Evolutionary conservation across 345 rosid genomes (phyloP).

Genomic region (Lepidium africanum): DNA sequence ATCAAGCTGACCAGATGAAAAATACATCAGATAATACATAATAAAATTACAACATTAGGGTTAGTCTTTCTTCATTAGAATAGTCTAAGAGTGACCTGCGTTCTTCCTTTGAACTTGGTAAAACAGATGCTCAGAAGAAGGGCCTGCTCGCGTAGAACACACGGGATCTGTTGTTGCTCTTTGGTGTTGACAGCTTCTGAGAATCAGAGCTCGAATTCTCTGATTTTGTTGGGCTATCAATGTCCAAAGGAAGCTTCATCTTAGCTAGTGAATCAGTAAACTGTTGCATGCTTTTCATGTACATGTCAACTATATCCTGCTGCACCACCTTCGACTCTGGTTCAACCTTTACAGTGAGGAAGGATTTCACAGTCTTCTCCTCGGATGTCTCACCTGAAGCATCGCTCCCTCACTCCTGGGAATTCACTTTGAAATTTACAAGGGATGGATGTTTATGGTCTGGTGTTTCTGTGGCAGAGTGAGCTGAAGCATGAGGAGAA

Average conservation of each 20-base stretch:
- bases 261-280: slow-evolving; percentile 98
- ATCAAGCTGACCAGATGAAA: slow-evolving; percentile 45
- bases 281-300: slow-evolving; percentile 99
- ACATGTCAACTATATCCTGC: slow-evolving; percentile 97
- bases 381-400: slow-evolving; percentile 41
- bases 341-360: slow-evolving; percentile 48
- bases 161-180: slow-evolving; percentile 71
- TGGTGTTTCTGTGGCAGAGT: slow-evolving; percentile 44
- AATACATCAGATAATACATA: slow-evolving; percentile 50
- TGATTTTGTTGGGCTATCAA: slow-evolving; percentile 63
- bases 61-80: slow-evolving; percentile 56
- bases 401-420: slow-evolving; percentile 35
- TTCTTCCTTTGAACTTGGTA: slow-evolving; percentile 36
- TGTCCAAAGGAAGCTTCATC: slow-evolving; percentile 96
- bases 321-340: slow-evolving; percentile 75
- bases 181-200: slow-evolving; percentile 56
- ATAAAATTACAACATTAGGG: slow-evolving; percentile 54
- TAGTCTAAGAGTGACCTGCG: slow-evolving; percentile 66
- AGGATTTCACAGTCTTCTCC: slow-evolving; percentile 41
- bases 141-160: slow-evolving; percentile 98
- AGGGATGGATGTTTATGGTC: slow-evolving; percentile 41
- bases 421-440: slow-evolving; percentile 32
- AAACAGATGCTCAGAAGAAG: slow-evolving; percentile 66
- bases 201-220: slow-evolving; percentile 79
- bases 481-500: slow-evolving; percentile 58